Evolutionary conservation across 106 monocot species (phyloP), one percentile per base, ranked within the genome.

Genomic region (Phalaenopsis aphrodite): DNA sequence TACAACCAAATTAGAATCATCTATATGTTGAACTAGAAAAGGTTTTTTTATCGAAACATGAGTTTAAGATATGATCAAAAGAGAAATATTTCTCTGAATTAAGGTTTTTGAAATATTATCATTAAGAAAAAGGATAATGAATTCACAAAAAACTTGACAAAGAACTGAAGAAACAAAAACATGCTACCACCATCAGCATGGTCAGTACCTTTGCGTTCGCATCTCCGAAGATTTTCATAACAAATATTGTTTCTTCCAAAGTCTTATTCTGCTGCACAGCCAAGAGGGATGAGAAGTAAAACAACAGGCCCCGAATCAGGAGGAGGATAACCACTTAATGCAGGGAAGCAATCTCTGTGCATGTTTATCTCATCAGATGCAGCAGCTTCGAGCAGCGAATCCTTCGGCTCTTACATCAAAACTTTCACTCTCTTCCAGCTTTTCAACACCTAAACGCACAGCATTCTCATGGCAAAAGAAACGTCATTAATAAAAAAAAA

Each of bases 241-340:
- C 7, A 39, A 71, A 39, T 39, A 36, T 30, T 36, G 6, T 5
- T 30, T 15, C 47, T 56, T 73, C 6, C 38, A 8, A 24, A 46
- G 55, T 52, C 12, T 1, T 17, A 43, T 79, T 41, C 56, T 41
- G 9, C 48, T 23, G 48, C 46, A 38, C 41, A 67, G 79, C 85
- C 71, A 14, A 90, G 79, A 41, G 90, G 93, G 64, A 90, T 85
- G 69, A 88, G 93, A 41, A 90, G 86, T 43, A 93, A 80, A 77
- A 93, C 77, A 82, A 93, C 82, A 78, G 90, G 87, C 78, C 93
- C 93, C 75, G 90, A 83, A 46, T 84, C 85, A 48, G 84, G 42
- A 64, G 77, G 78, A 45, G 77, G 81, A 52, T 67, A 67, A 79
- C 83, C 88, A 8, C 66, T 78, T 69, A 82, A 81, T 86, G 84